phyloP scores from a whole-genome alignment of 495 filamentous ascomycete genomes.

The Aspergillus steynii region DNA sequence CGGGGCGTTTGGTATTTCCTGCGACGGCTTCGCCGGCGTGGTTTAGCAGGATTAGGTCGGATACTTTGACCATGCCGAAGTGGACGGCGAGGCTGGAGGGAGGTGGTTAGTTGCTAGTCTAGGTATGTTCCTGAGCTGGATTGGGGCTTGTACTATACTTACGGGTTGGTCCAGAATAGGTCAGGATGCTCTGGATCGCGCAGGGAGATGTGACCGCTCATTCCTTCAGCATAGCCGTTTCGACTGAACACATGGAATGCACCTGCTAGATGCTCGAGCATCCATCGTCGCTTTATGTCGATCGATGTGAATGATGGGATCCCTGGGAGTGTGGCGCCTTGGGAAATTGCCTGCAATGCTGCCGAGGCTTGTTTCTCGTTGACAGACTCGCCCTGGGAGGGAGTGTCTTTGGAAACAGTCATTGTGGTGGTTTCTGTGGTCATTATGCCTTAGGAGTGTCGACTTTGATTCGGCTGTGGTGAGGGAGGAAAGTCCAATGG shows the following conservation, averaged over 20 bases:
- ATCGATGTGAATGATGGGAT: constrained; percentile 39
- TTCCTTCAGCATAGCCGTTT: constrained; percentile 33
- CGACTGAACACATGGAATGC: constrained; percentile 35
- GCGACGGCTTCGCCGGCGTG: constrained; percentile 30
- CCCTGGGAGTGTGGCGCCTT: constrained; percentile 17
- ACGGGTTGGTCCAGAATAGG: constrained; percentile 26
- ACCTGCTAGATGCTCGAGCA: constrained; percentile 50
- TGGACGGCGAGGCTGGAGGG: constrained; percentile 22
- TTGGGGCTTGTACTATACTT: neutral
- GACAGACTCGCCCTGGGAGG: no score
- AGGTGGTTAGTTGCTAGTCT: neutral
- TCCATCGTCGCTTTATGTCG: constrained; percentile 45
- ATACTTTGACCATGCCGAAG: constrained; percentile 32
- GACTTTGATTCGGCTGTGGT: no score
- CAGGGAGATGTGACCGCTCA: constrained; percentile 34
- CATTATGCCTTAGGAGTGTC: neutral
- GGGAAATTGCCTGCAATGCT: constrained; percentile 17
- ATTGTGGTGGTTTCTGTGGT: neutral
- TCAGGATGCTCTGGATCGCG: constrained; percentile 31
- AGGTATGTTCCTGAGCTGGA: neutral
- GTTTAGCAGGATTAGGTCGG: constrained; percentile 30
- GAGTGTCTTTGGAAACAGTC: neutral
- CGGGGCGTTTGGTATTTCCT: constrained; percentile 33
- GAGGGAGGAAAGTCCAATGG: neutral
- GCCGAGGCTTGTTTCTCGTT: neutral